A percentile compares a stretch with the other conserved stretches of the same genome.
These are phyloP conservation scores for Houttuynia cordata DNA, from an alignment of 164 flowering plant species.

Conservation along the genomic window DNA sequence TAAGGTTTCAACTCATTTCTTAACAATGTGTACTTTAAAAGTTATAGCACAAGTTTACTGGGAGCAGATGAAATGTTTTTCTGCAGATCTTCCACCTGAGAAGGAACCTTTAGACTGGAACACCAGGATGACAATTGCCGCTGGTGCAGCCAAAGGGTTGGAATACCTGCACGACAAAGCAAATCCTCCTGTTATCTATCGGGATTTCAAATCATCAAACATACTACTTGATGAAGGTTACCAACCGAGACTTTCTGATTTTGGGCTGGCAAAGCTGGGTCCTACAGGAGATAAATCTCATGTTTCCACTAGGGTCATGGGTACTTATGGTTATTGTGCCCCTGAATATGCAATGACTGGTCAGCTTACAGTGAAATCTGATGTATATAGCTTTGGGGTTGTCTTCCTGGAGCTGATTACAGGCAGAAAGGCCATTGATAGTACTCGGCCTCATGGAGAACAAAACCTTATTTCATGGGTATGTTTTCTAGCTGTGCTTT, in stretches of 20 bases:
- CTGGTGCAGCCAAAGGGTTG: constrained; percentile 69
- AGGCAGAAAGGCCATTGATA: constrained; percentile 38
- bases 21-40: neutral
- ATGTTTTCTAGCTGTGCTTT: constrained; percentile 6
- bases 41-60: neutral
- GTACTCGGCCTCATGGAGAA: constrained; percentile 22
- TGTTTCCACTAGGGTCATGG: constrained; percentile 52
- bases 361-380: constrained; percentile 38
- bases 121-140: constrained; percentile 68
- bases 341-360: constrained; percentile 53
- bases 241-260: constrained; percentile 71
- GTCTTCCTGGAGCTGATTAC: constrained; percentile 43
- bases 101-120: constrained; percentile 58
- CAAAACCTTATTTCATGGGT: constrained; percentile 45
- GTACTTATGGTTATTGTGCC: constrained; percentile 48
- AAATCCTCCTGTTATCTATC: constrained; percentile 55
- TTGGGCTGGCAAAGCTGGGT: constrained; percentile 52
- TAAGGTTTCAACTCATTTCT: too few relatives aligned
- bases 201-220: constrained; percentile 64
- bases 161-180: constrained; percentile 53
- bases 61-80: constrained; percentile 2
- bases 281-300: constrained; percentile 37
- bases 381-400: constrained; percentile 48
- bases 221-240: constrained; percentile 42
- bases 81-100: constrained; percentile 29